These are phyloP conservation scores for Paecilomyces formosus DNA, from an alignment of 2,329 filamentous ascomycete genomes.

Conservation along the genomic window DNA sequence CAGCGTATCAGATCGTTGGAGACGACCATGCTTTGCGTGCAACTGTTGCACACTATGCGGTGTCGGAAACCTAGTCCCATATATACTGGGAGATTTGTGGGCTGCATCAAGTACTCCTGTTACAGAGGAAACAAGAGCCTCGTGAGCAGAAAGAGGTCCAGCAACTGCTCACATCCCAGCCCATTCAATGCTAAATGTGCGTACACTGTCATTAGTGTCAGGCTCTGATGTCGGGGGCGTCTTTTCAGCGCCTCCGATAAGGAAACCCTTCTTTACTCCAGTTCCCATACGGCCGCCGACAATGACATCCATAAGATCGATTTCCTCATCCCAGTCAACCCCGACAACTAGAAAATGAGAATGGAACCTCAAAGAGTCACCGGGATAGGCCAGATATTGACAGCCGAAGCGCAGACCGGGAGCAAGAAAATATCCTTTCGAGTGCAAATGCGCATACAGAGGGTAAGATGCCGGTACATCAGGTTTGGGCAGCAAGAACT, in stretches of 20 bases:
- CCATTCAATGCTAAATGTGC: conserved; percentile 87
- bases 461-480: conserved; percentile 53
- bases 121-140: background rate
- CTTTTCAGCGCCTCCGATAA: conserved; percentile 64
- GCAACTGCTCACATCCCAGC: conserved; percentile 65
- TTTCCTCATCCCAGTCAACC: conserved; percentile 78
- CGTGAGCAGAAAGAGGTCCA: background rate
- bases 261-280: conserved; percentile 89
- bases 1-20: background rate
- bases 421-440: conserved; percentile 74
- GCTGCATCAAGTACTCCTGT: background rate
- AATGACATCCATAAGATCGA: conserved; percentile 77
- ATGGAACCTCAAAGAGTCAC: conserved; percentile 89
- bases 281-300: conserved; percentile 83
- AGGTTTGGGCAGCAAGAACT: conserved; percentile 21
- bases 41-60: background rate
- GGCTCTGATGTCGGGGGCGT: conserved; percentile 29
- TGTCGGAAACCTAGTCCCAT: background rate
- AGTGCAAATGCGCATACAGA: conserved; percentile 73
- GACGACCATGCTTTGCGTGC: background rate
- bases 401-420: conserved; percentile 92
- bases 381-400: conserved; percentile 89
- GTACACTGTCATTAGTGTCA: conserved; percentile 36
- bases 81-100: background rate
- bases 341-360: conserved; percentile 87